These are phyloP conservation scores for Fusarium buharicum DNA, from an alignment of 2,329 filamentous ascomycete species.

Conservation along the genomic window DNA sequence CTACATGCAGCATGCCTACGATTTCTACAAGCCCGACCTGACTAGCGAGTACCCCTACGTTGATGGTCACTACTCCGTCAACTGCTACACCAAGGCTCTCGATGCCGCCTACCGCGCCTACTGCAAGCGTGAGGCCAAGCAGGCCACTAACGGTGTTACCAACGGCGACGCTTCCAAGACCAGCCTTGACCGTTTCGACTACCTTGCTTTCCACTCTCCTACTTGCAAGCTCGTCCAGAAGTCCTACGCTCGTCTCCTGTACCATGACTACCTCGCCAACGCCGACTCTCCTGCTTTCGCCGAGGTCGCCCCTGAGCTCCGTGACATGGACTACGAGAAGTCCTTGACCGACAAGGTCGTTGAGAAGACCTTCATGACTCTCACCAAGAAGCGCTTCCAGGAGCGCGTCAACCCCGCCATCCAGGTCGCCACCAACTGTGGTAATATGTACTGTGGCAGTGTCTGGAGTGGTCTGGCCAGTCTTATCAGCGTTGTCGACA, in stretches of 20 bases:
- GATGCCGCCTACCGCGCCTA: constrained; percentile 86
- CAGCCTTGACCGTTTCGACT: constrained; percentile 82
- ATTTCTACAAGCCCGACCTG: constrained; percentile 91
- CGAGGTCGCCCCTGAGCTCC: constrained; percentile 79
- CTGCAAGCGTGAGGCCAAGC: constrained; percentile 74
- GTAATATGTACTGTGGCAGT: constrained; percentile 75
- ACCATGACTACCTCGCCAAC: constrained; percentile 84
- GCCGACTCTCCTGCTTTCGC: constrained; percentile 74
- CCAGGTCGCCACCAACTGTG: constrained; percentile 80
- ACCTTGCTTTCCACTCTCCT: constrained; percentile 83
- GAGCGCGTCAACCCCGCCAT: constrained; percentile 79
- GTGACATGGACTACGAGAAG: constrained; percentile 81
- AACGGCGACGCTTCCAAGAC: constrained; percentile 66
- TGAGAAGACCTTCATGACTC: constrained; percentile 86
- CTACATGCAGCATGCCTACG: constrained; percentile 86
- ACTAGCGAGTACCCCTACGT: constrained; percentile 89
- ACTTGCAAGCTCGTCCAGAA: constrained; percentile 90
- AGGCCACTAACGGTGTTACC: constrained; percentile 62
- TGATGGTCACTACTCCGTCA: constrained; percentile 84
- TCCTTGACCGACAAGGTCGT: constrained; percentile 83
- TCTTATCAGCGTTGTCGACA: constrained; percentile 72
- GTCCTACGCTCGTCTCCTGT: constrained; percentile 83
- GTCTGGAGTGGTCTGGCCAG: constrained; percentile 81
- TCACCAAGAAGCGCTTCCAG: constrained; percentile 85
- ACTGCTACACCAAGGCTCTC: constrained; percentile 83